Percentiles rank a stretch among this genome's conserved stretches.
phyloP scores from a whole-genome alignment of 495 filamentous ascomycete genomes.

The Xylaria flabelliformis region DNA sequence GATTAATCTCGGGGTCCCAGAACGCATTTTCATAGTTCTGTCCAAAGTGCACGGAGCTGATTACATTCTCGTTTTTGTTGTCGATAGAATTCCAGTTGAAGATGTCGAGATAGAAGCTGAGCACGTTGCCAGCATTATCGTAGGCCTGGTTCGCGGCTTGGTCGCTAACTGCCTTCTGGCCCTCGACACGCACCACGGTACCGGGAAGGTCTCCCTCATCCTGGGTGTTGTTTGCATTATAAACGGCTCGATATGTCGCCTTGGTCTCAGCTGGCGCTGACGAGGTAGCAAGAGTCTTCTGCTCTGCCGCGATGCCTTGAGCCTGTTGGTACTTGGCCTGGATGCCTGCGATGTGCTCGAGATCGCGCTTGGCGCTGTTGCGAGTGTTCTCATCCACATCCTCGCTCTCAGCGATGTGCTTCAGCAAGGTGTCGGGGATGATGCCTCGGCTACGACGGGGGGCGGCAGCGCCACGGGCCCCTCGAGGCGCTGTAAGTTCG shows the following conservation, averaged over 20 bases:
- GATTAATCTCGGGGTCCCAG: conserved; percentile 40
- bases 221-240: conserved; percentile 43
- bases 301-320: conserved; percentile 32
- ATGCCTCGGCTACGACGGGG: conserved; percentile 35
- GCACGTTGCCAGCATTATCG: conserved; percentile 49
- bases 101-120: conserved; percentile 51
- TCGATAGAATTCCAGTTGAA: conserved; percentile 56
- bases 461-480: conserved; percentile 25
- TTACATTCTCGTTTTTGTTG: conserved; percentile 49
- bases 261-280: conserved; percentile 26
- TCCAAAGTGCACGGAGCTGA: conserved; percentile 54
- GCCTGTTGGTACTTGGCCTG: conserved; percentile 40
- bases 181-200: conserved; percentile 46
- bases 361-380: conserved; percentile 40
- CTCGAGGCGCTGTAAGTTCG: conserved; percentile 40
- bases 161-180: conserved; percentile 43
- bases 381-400: conserved; percentile 47
- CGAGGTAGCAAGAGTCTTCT: conserved; percentile 26
- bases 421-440: conserved; percentile 47
- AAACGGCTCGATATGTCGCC: conserved; percentile 48
- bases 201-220: conserved; percentile 47
- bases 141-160: conserved; percentile 47
- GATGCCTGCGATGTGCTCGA: conserved; percentile 40
- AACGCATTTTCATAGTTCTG: conserved; percentile 53
- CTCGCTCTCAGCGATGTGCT: conserved; percentile 44